Evolutionary conservation across 2,329 filamentous ascomycete genomes (phyloP).

Genomic region (Colletotrichum noveboracense): DNA sequence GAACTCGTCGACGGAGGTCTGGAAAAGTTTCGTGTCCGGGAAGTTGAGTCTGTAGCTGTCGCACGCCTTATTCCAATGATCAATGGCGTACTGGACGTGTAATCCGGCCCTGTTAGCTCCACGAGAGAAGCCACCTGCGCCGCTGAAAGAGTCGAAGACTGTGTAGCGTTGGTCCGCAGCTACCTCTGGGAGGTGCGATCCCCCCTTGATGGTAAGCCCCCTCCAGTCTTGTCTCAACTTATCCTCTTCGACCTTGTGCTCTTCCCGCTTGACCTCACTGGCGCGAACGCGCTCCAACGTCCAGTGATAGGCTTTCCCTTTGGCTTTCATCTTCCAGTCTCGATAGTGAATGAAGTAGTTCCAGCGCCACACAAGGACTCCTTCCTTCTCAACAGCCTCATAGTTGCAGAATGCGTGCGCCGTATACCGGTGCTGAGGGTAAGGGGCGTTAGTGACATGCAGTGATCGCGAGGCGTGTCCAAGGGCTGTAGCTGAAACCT

Average conservation of each 20-base stretch:
- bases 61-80: conserved; percentile 63
- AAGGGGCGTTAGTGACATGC: conserved; percentile 59
- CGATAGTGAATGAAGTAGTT: conserved; percentile 41
- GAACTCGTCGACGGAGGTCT: conserved; percentile 55
- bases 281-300: conserved; percentile 35
- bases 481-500: conserved; percentile 45
- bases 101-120: conserved; percentile 67
- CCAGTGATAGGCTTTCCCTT: conserved; percentile 37
- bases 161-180: conserved; percentile 58
- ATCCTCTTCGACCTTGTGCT: conserved; percentile 35
- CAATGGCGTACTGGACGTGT: conserved; percentile 65
- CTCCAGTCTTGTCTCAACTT: conserved; percentile 40
- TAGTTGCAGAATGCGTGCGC: conserved; percentile 23
- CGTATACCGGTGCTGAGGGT: conserved; percentile 40
- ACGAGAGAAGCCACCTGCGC: conserved; percentile 72
- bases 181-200: conserved; percentile 27
- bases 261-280: conserved; percentile 32
- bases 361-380: conserved; percentile 58
- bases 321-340: conserved; percentile 25
- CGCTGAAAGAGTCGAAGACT: conserved; percentile 75
- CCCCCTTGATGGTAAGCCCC: conserved; percentile 42
- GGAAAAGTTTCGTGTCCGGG: conserved; percentile 49
- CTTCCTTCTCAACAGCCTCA: conserved; percentile 30
- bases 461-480: conserved; percentile 40
- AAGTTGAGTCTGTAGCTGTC: conserved; percentile 67